These are phyloP conservation scores for Mycena olivaceomarginata DNA, from an alignment of 768 basidiomycete species.

Conservation along the genomic window DNA sequence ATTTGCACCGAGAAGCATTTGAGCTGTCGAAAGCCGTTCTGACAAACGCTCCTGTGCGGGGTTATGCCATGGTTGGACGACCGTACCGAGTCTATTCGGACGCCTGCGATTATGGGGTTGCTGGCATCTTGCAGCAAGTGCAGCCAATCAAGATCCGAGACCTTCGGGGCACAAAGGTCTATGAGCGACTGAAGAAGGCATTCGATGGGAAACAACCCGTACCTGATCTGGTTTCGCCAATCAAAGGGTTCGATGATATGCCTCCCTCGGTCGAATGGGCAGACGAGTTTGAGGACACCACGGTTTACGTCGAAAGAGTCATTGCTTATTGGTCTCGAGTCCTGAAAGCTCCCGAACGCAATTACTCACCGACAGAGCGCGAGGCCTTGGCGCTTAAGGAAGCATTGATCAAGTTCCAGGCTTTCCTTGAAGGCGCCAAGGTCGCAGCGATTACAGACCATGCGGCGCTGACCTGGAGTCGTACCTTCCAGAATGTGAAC, in stretches of 20 bases:
- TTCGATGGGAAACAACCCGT: slow-evolving; percentile 36
- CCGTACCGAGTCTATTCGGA: slow-evolving; percentile 61
- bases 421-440: no score
- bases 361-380: slow-evolving; percentile 60
- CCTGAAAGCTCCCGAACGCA: slow-evolving; percentile 55
- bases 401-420: no score
- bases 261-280: not conserved
- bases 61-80: slow-evolving; percentile 48
- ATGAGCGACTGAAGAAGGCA: slow-evolving; percentile 48
- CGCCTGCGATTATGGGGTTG: slow-evolving; percentile 54
- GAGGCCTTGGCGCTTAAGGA: slow-evolving; percentile 61
- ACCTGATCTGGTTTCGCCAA: not conserved
- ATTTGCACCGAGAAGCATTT: slow-evolving; percentile 51
- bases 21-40: slow-evolving; percentile 52
- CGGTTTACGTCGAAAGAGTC: slow-evolving; percentile 53
- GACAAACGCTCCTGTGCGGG: slow-evolving; percentile 53
- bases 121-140: slow-evolving; percentile 55
- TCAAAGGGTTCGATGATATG: slow-evolving; percentile 4
- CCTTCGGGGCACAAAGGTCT: slow-evolving; percentile 49
- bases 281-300: slow-evolving; percentile 45
- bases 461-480: no score
- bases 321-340: slow-evolving; percentile 54
- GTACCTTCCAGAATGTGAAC: no score
- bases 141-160: slow-evolving; percentile 52
- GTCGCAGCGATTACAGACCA: no score